Conservation (phyloP, 2,329 filamentous ascomycete species). For the Ophiostoma novo-ulmi region DNA sequence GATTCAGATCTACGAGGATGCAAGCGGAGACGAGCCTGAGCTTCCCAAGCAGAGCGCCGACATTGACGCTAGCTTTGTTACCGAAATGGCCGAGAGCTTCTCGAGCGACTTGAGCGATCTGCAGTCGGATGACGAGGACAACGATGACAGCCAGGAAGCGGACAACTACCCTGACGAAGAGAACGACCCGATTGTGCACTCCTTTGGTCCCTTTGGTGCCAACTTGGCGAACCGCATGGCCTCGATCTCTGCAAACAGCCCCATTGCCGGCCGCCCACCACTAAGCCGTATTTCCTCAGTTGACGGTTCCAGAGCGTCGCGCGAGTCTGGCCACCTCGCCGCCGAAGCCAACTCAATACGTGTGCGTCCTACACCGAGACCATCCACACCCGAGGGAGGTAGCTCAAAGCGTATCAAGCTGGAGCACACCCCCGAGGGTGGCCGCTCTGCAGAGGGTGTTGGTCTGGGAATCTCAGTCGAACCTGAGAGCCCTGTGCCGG, state of each 20-base stretch:
- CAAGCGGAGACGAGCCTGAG: constrained; percentile 51
- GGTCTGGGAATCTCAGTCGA: constrained; percentile 29
- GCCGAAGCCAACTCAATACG: not conserved
- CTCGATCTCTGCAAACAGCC: constrained; percentile 67
- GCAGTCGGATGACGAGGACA: constrained; percentile 55
- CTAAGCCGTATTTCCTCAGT: constrained; percentile 24
- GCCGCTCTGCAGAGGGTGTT: constrained; percentile 19
- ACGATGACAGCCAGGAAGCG: constrained; percentile 65
- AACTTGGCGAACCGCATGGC: constrained; percentile 79
- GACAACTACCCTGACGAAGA: constrained; percentile 82
- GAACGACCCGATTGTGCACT: constrained; percentile 88
- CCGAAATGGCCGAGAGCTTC: constrained; percentile 49
- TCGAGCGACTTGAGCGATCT: constrained; percentile 54
- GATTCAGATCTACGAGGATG: constrained; percentile 70
- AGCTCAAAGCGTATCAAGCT: constrained; percentile 3
- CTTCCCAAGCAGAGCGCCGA: constrained; percentile 35
- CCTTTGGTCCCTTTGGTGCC: constrained; percentile 83
- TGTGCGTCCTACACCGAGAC: not conserved
- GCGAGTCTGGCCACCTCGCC: constrained; percentile 5
- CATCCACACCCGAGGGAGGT: not conserved
- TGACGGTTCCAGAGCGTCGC: constrained; percentile 27
- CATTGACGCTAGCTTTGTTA: constrained; percentile 44
- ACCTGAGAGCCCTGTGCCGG: constrained; percentile 1
- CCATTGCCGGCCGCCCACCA: constrained; percentile 39
- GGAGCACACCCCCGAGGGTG: constrained; percentile 17